phyloP scores from a whole-genome alignment of 306 rosid genomes.

The Malus orientalis region DNA sequence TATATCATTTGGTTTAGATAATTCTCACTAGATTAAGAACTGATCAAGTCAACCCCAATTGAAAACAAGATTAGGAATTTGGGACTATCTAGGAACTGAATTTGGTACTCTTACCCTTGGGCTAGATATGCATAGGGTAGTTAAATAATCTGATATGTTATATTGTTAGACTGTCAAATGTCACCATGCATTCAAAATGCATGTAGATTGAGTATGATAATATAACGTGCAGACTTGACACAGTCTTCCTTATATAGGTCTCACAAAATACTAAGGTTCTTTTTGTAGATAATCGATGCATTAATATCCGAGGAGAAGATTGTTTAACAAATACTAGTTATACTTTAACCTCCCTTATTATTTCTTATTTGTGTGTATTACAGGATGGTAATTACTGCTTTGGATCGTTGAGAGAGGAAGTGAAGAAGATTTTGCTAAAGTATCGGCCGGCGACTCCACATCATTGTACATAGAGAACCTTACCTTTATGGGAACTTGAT shows the following conservation, averaged over 20 bases:
- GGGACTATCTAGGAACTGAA: not conserved
- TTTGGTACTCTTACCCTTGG: not conserved
- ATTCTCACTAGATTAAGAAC: not conserved
- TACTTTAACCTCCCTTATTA: not conserved
- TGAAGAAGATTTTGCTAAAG: conserved; percentile 9
- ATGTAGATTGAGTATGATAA: not conserved
- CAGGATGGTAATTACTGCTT: conserved; percentile 67
- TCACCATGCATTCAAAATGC: not conserved
- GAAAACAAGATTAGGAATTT: not conserved
- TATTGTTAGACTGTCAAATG: not conserved
- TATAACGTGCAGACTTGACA: not conserved
- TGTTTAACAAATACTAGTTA: not conserved
- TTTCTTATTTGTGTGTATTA: conserved; percentile 1
- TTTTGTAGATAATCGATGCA: not conserved
- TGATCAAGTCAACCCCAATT: not conserved
- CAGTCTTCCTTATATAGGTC: not conserved
- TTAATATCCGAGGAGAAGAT: not conserved
- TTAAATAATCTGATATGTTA: not conserved
- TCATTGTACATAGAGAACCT: conserved; percentile 21
- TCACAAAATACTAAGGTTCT: not conserved
- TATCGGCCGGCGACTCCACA: conserved; percentile 24
- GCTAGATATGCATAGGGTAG: no score
- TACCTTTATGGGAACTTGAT: conserved; percentile 10
- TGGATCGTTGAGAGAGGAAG: conserved; percentile 56
- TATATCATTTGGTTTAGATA: not conserved